Evolutionary conservation across 306 rosid genomes (phyloP).

Genomic region (Hippophae tibetana): DNA sequence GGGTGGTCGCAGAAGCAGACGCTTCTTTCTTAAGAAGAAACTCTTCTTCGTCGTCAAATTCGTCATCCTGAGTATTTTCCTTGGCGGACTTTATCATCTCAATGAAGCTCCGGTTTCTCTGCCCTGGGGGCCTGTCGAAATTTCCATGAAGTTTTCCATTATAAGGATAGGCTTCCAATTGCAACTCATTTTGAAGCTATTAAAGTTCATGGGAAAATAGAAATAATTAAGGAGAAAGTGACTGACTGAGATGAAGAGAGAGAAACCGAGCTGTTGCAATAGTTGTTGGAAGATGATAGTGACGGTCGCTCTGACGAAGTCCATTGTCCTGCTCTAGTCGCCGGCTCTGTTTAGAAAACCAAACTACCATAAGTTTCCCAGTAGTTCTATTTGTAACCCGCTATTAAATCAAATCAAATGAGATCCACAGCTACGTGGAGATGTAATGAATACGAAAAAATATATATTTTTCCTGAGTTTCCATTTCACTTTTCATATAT

Average conservation of each 20-base stretch:
- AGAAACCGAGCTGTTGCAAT: conserved; percentile 55
- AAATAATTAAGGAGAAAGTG: conserved; percentile 10
- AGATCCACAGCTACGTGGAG: too few relatives aligned
- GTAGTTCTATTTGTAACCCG: too few relatives aligned
- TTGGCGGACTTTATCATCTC: conserved; percentile 85
- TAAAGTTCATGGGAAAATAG: neutral
- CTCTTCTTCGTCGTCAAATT: conserved; percentile 54
- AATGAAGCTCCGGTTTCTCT: conserved; percentile 68
- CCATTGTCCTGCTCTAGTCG: conserved; percentile 55
- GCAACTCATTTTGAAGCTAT: too few relatives aligned
- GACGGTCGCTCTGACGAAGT: conserved; percentile 54
- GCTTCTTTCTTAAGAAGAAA: conserved; percentile 59
- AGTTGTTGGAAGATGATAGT: conserved; percentile 66
- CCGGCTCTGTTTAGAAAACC: conserved; percentile 30
- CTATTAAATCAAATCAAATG: too few relatives aligned
- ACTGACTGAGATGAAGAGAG: conserved; percentile 74
- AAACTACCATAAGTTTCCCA: neutral
- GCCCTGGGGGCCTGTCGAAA: conserved; percentile 54
- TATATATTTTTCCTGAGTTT: too few relatives aligned
- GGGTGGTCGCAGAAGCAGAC: conserved; percentile 26
- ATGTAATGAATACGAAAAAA: too few relatives aligned
- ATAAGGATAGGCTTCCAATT: too few relatives aligned
- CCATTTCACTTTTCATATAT: too few relatives aligned
- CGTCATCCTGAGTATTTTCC: conserved; percentile 51
- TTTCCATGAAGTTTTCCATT: neutral